phyloP scores from a whole-genome alignment of 2,329 filamentous ascomycete species.

The Aurifilum marmelostoma region DNA sequence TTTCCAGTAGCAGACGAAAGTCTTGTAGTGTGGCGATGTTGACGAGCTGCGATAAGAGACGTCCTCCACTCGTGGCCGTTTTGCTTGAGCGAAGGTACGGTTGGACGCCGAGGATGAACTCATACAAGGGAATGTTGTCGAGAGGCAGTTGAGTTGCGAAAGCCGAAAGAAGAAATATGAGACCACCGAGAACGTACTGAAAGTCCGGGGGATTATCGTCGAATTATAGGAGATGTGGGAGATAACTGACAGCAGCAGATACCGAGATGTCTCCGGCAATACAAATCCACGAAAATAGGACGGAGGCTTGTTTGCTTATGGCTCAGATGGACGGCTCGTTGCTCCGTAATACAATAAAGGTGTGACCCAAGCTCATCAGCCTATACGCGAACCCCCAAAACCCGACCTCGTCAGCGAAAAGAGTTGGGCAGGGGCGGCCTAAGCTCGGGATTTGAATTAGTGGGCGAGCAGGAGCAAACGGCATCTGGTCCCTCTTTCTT shows the following conservation, averaged over 20 bases:
- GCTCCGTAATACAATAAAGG: background rate
- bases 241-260: background rate
- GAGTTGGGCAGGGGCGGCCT: background rate
- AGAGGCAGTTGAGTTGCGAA: background rate
- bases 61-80: too few relatives aligned
- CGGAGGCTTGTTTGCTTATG: background rate
- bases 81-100: background rate
- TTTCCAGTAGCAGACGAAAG: too few relatives aligned
- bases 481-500: slow-evolving; percentile 4
- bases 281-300: background rate
- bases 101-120: background rate
- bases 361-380: background rate
- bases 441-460: slow-evolving; percentile 16
- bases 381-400: background rate
- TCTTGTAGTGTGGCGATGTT: too few relatives aligned
- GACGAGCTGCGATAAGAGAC: too few relatives aligned
- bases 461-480: background rate
- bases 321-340: too few relatives aligned
- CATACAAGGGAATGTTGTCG: background rate
- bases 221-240: background rate
- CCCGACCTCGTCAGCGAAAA: slow-evolving; percentile 3
- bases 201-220: slow-evolving; percentile 2
- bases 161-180: background rate
- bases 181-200: background rate
- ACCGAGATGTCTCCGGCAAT: slow-evolving; percentile 8